Base-by-base conservation (phyloP, 176 grass and related monocot genomes). In the Carex pumila region DNA sequence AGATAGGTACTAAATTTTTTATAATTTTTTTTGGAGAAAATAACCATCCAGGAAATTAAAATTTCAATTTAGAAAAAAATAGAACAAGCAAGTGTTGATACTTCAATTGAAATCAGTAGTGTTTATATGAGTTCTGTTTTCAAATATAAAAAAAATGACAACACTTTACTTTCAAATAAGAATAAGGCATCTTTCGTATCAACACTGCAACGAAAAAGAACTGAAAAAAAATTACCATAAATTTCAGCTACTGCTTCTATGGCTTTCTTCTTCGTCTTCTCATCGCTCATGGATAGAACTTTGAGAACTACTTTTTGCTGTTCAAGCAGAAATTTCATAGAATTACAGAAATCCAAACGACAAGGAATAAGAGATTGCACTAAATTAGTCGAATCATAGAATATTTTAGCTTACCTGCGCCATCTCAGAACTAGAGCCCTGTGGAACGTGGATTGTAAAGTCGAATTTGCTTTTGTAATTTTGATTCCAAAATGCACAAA, bases 241-340 rank as follows among this genome's bases (percentile, higher is more conserved):
- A 97, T 94, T 18, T 97, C 94, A 31, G 94, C 94, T 32, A 92
- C 91, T 19, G 85, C 90, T 63, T 94, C 91, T 86, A 97, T 97
- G 9, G 91, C 91, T 47, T 94, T 97, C 91, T 97, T 91, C 85
- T 97, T 94, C 59, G 91, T 87, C 52, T 86, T 94, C 30, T 83
- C 90, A 71, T 97, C 91, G 19, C 82, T 91, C 91, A 94, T 94
- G 29, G 91, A 84, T 7, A 88, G 78, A 29, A 97, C 80, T 83
- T 93, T 97, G 29, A 94, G 65, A n/a, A 97, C 68, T 60, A 97
- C 90, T 78, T 97, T 94, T 87, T 94, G 91, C 88, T 90, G 65
- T 72, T 83, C 57, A 83, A 43, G 50, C 0, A 57, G 75, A 81
- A 57, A 68, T 62, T 19, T 18, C 36, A 77, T 30, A 3, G 55